Evolutionary conservation across 2,329 filamentous ascomycete genomes (phyloP).

Genomic region (Biscogniauxia sp.): DNA sequence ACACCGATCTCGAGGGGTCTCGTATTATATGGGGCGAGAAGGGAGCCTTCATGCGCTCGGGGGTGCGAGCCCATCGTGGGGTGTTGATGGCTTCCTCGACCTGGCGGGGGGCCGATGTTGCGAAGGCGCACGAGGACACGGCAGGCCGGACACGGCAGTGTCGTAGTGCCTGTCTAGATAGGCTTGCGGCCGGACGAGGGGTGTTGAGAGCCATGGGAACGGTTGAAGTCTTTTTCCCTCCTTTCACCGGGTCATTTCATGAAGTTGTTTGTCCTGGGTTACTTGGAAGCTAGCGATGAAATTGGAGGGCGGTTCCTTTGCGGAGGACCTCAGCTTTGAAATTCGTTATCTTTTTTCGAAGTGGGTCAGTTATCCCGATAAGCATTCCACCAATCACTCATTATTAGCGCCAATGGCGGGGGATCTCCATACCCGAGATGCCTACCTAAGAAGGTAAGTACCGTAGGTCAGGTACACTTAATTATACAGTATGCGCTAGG

Average conservation of each 20-base stretch:
- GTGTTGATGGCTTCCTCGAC: conserved; percentile 11
- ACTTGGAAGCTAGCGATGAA: not conserved
- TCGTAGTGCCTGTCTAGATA: conserved; percentile 33
- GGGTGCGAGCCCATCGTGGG: conserved; percentile 73
- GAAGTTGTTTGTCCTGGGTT: not conserved
- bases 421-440: not conserved
- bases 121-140: conserved; percentile 22
- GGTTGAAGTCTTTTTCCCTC: conserved; percentile 2
- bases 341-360: not conserved
- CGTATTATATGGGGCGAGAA: conserved; percentile 60
- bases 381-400: not conserved
- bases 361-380: not conserved
- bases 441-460: too few relatives aligned
- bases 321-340: not conserved
- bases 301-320: not conserved
- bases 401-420: not conserved
- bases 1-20: conserved; percentile 52
- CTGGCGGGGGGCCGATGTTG: conserved; percentile 20
- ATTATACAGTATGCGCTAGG: not conserved
- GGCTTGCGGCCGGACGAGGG: conserved; percentile 31
- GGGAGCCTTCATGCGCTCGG: conserved; percentile 66
- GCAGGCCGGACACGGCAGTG: conserved; percentile 24
- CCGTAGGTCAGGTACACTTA: too few relatives aligned
- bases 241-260: conserved; percentile 13
- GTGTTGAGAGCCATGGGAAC: conserved; percentile 35